A percentile compares a stretch with the other conserved stretches of the same genome.
Evolutionary conservation across 371 early-diverging fungal species (phyloP).

Genomic region (Mortierella sp.): DNA sequence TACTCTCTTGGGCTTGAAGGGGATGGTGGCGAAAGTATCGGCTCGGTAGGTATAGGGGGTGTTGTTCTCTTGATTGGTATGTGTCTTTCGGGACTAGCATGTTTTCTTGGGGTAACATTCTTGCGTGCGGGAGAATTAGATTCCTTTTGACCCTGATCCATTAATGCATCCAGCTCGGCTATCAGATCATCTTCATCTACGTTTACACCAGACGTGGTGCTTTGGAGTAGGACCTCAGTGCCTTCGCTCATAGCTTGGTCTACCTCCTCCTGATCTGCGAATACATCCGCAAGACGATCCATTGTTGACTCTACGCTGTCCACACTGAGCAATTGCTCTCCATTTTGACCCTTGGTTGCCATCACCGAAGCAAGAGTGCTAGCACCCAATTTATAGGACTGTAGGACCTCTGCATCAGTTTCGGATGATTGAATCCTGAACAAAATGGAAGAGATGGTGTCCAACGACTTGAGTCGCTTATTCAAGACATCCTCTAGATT

Average conservation of each 20-base stretch:
- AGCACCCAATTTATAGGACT: slow-evolving; percentile 39
- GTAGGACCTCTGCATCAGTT: slow-evolving; percentile 46
- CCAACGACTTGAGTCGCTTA: slow-evolving; percentile 41
- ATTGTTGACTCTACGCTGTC: slow-evolving; percentile 43
- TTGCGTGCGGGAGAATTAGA: neutral
- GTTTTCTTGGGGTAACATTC: slow-evolving; percentile 2
- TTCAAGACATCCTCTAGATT: slow-evolving; percentile 41
- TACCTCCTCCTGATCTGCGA: slow-evolving; percentile 53
- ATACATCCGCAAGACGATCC: slow-evolving; percentile 48
- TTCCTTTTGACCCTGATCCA: slow-evolving; percentile 7
- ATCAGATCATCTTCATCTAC: slow-evolving; percentile 44
- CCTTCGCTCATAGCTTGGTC: slow-evolving; percentile 44
- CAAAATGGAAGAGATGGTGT: slow-evolving; percentile 38
- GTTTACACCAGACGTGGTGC: slow-evolving; percentile 6
- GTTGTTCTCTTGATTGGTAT: slow-evolving; percentile 14
- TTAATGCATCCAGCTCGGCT: slow-evolving; percentile 43
- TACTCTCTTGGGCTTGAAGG: slow-evolving; percentile 8
- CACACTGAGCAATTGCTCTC: slow-evolving; percentile 18
- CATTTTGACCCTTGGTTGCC: slow-evolving; percentile 33
- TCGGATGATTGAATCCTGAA: slow-evolving; percentile 50
- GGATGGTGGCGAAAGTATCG: slow-evolving; percentile 8
- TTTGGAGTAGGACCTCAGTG: slow-evolving; percentile 20
- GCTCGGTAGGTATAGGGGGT: slow-evolving; percentile 20
- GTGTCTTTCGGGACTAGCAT: slow-evolving; percentile 5
- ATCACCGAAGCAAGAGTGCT: slow-evolving; percentile 44